These are phyloP conservation scores for Roridomyces roridus DNA, from an alignment of 768 basidiomycete species.

Conservation along the genomic window DNA sequence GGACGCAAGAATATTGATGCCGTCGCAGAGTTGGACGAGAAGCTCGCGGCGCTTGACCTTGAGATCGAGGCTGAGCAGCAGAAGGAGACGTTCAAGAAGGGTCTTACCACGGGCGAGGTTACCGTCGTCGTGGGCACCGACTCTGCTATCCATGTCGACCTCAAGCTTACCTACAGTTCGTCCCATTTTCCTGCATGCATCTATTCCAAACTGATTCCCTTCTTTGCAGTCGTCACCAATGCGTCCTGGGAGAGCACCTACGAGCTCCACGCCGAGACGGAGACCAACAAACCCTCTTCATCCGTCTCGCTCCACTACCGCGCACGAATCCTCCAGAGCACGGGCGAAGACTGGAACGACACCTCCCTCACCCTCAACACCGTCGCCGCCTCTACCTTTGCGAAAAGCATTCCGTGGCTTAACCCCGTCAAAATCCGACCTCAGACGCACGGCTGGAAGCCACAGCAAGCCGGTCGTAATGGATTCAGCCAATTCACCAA, in stretches of 20 bases:
- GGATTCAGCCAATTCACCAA: no score
- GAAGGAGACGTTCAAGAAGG: conserved; percentile 41
- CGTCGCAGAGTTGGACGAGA: conserved; percentile 42
- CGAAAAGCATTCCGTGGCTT: conserved; percentile 42
- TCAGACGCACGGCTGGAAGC: neutral
- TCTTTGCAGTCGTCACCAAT: conserved; percentile 51
- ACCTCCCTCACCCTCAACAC: conserved; percentile 60
- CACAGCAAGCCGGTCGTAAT: neutral
- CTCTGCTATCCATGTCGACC: conserved; percentile 39
- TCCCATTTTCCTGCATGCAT: neutral
- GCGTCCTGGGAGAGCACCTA: conserved; percentile 62
- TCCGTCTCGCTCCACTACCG: conserved; percentile 59
- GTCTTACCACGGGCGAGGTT: conserved; percentile 40
- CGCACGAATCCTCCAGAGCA: conserved; percentile 56
- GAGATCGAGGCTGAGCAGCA: conserved; percentile 44
- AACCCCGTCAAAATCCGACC: conserved; percentile 37
- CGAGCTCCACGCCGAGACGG: conserved; percentile 60
- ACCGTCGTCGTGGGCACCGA: conserved; percentile 51
- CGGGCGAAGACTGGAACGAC: conserved; percentile 67
- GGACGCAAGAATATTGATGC: conserved; percentile 41
- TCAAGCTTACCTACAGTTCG: conserved; percentile 62
- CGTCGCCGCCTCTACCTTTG: conserved; percentile 41
- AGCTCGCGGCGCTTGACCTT: conserved; percentile 46
- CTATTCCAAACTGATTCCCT: neutral
- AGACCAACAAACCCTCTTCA: conserved; percentile 49